Percentiles rank a stretch among this genome's conserved stretches.
phyloP scores from a whole-genome alignment of 2,329 filamentous ascomycete genomes.

The Cephalotrichum gorgonifer region DNA sequence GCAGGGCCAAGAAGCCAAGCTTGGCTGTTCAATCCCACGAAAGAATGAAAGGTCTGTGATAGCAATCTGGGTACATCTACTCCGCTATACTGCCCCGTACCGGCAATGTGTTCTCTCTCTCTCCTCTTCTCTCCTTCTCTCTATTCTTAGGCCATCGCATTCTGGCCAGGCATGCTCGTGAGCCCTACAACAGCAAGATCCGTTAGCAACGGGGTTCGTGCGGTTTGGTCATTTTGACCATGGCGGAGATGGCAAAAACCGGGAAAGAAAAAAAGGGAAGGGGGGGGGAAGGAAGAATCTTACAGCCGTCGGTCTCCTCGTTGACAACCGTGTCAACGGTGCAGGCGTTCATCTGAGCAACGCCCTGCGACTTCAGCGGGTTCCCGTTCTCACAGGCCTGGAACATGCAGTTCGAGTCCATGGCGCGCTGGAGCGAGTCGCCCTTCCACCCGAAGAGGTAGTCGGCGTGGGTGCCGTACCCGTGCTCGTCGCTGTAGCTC shows the following conservation, averaged over 20 bases:
- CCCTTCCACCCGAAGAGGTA: conserved; percentile 26
- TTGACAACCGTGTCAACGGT: conserved; percentile 27
- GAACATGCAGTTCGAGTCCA: conserved; percentile 40
- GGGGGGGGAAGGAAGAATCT: too few relatives aligned
- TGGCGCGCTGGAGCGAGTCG: conserved; percentile 19
- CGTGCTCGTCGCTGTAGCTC: conserved; percentile 19
- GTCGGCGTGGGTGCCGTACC: conserved; percentile 26
- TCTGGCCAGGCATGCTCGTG: conserved; percentile 4
- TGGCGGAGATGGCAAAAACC: too few relatives aligned
- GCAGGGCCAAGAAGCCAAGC: too few relatives aligned
- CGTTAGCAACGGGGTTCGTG: too few relatives aligned
- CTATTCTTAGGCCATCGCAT: background rate
- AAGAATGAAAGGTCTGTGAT: too few relatives aligned
- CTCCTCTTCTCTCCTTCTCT: too few relatives aligned
- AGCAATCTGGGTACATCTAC: too few relatives aligned
- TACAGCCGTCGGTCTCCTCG: conserved; percentile 36
- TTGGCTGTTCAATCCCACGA: too few relatives aligned
- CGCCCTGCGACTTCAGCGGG: conserved; percentile 2
- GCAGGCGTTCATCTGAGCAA: conserved; percentile 3
- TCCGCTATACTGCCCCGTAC: too few relatives aligned
- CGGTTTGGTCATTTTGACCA: too few relatives aligned
- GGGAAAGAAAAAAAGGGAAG: too few relatives aligned
- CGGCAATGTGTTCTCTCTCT: background rate
- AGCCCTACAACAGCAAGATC: background rate
- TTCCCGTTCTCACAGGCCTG: conserved; percentile 26